Evolutionary conservation across 305 asterid species (phyloP), one percentile per base, ranked within the genome.

Genomic region (Fraxinus sp.): DNA sequence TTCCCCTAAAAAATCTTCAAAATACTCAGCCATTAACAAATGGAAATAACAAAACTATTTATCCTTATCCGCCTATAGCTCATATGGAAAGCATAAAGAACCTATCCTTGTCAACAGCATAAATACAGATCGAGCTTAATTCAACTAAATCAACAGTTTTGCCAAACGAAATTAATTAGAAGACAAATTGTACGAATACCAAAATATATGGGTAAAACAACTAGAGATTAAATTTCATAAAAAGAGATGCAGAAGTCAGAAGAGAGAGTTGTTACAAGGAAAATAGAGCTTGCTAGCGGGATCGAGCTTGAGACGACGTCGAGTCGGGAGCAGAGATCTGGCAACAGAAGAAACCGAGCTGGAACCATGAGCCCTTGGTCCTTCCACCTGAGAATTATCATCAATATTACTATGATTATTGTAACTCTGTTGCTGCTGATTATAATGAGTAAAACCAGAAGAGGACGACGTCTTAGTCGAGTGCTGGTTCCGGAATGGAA

Each of bases 251-350:
- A 32, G 35, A 4, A 32, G 35, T 30, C 33, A 75, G 59, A 28
- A 11, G 78, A 20, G 80, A 44, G 49, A 72, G 46, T 77, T 20
- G 62, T 36, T 7, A 93, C 93, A 88, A 24, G 97, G 98, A 80
- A 95, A 95, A 83, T 87, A 94, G 77, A 95, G 98, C 91, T 91
- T 93, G 80, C 84, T 90, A 2, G 99, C 89, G 11, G 99, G 99
- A 89, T 95, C 79, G 83, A 73, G 79, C 72, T 11, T 41, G 3
- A 73, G 41, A 80, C 79, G 79, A 33, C 83, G 79, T 33, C 79
- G 83, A 2, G 32, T 13, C 11, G 74, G 72, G 41, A 20, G 64
- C 49, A 94, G 72, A 90, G 97, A 94, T 90, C 97, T 91, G 66
- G 97, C 97, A 26, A 93, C 94, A 35, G 92, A 89, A 33, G 97